These are phyloP conservation scores for Monilinia polystroma DNA, from an alignment of 2,329 filamentous ascomycete species.

Conservation along the genomic window DNA sequence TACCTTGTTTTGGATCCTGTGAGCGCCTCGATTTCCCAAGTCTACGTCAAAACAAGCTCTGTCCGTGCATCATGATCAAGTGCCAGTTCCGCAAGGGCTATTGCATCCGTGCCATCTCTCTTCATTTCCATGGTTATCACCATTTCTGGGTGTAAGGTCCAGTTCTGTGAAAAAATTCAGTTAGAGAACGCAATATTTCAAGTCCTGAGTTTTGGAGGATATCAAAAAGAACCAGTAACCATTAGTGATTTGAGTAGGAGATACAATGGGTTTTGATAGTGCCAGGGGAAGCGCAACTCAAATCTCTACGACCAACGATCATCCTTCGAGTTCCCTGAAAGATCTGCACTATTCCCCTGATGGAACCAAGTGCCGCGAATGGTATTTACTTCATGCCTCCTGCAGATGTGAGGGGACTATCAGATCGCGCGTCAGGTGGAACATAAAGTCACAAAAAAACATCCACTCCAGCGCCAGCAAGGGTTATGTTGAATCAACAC, in stretches of 20 bases:
- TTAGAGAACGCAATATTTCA: not conserved
- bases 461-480: not conserved
- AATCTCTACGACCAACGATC: constrained; percentile 13
- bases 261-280: constrained; percentile 1
- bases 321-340: constrained; percentile 14
- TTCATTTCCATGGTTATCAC: constrained; percentile 11
- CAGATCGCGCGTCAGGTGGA: not conserved
- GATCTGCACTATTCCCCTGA: constrained; percentile 8
- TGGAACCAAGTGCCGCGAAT: constrained; percentile 30
- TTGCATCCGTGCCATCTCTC: not conserved
- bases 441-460: constrained; percentile 1
- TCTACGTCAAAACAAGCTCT: constrained; percentile 21
- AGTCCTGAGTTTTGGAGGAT: not conserved
- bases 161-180: constrained; percentile 7
- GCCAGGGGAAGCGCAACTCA: constrained; percentile 9
- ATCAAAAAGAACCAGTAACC: not conserved
- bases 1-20: constrained; percentile 8
- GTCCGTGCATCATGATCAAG: constrained; percentile 17
- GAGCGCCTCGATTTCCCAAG: not conserved
- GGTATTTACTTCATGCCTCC: constrained; percentile 26
- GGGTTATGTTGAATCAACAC: constrained; percentile 5
- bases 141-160: not conserved
- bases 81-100: not conserved
- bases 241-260: not conserved
- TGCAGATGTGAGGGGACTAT: constrained; percentile 31